A percentile compares a stretch with the other conserved stretches of the same genome.
Evolutionary conservation across 768 basidiomycete genomes (phyloP).

Genomic region (Leccinum truebloodii): DNA sequence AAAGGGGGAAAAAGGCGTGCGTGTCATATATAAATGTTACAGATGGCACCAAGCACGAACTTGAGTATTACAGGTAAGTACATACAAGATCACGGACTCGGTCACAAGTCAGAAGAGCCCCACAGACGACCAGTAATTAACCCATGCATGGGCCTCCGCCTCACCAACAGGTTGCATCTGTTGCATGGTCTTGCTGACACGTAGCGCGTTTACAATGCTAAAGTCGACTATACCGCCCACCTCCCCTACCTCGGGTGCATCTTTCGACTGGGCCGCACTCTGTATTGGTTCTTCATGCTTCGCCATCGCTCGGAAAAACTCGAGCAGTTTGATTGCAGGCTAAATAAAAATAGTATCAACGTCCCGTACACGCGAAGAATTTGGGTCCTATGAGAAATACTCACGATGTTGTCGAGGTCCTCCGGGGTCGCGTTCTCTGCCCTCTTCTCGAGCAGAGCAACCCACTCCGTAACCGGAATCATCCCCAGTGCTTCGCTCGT

Average conservation of each 20-base stretch:
- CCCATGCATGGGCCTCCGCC: constrained; percentile 14
- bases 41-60: no score
- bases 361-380: neutral
- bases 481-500: constrained; percentile 18
- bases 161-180: constrained; percentile 15
- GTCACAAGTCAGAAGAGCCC: constrained; percentile 10
- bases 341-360: constrained; percentile 9
- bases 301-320: constrained; percentile 27
- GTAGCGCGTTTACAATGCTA: constrained; percentile 11
- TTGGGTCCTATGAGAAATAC: neutral
- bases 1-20: neutral
- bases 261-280: neutral
- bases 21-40: neutral
- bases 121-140: constrained; percentile 22
- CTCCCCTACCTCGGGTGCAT: neutral
- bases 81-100: neutral
- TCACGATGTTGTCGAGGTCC: constrained; percentile 5
- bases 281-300: neutral
- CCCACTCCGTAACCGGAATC: constrained; percentile 33
- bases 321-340: constrained; percentile 36
- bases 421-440: constrained; percentile 18
- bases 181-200: constrained; percentile 15
- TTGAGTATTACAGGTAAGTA: no score
- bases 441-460: constrained; percentile 26
- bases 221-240: constrained; percentile 5